These are phyloP conservation scores for Zangia roseola DNA, from an alignment of 768 basidiomycete genomes.

Conservation along the genomic window DNA sequence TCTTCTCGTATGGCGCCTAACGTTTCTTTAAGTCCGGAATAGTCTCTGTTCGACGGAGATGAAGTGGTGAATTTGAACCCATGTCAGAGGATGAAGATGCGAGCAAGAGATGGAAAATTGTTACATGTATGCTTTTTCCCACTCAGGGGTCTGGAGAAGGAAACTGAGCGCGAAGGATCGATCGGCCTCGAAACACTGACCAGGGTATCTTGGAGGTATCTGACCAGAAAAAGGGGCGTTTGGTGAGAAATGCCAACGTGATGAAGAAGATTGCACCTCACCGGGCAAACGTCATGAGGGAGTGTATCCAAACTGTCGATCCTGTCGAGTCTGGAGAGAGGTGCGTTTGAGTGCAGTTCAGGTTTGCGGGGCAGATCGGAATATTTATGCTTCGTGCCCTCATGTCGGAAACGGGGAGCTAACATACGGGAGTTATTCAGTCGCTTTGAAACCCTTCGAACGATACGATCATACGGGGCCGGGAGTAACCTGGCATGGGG, in stretches of 20 bases:
- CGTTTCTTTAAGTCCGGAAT: slow-evolving; percentile 65
- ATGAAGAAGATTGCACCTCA: slow-evolving; percentile 25
- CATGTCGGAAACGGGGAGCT: background rate
- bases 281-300: slow-evolving; percentile 59
- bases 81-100: background rate
- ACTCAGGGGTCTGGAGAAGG: slow-evolving; percentile 61
- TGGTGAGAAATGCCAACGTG: background rate
- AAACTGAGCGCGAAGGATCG: background rate
- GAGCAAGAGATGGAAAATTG: background rate
- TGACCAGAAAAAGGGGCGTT: slow-evolving; percentile 22
- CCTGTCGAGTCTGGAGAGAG: background rate
- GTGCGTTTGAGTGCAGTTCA: background rate
- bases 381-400: slow-evolving; percentile 2
- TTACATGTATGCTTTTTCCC: slow-evolving; percentile 35
- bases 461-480: slow-evolving; percentile 3
- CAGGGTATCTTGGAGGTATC: slow-evolving; percentile 71
- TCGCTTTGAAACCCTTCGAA: slow-evolving; percentile 14
- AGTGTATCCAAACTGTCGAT: background rate
- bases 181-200: slow-evolving; percentile 31
- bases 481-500: background rate
- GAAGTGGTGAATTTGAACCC: background rate
- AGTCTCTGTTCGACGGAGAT: slow-evolving; percentile 49
- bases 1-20: slow-evolving; percentile 52
- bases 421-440: slow-evolving; percentile 1
- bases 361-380: slow-evolving; percentile 13